Evolutionary conservation across 2,329 filamentous ascomycete species (phyloP), one percentile per base, ranked within the genome.

Genomic region (Polychaeton citri): DNA sequence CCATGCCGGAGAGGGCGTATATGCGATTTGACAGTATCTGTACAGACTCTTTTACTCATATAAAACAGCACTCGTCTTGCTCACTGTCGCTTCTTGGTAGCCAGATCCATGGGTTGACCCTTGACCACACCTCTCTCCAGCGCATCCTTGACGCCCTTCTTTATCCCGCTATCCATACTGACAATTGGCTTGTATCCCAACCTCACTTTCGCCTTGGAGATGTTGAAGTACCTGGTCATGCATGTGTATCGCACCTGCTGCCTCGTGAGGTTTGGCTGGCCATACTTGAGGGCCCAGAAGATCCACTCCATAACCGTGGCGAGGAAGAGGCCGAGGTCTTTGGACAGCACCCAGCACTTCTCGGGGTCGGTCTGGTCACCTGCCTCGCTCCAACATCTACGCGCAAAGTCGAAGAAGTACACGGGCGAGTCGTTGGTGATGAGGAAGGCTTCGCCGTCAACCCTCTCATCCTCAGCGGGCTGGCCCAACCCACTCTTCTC

Each of bases 221-320:
- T 84, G 60, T 76, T 76, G 60, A 81, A 85, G 61, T 85, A 87
- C 38, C 81, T 68, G 38, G 76, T 81, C 76, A 85, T 81, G 55
- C 72, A 77, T 52, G 74, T 75, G 56, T 79, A 83, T 45, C 71
- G 64, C 41, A 81, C 64, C 45, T 66, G 60, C 38, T 60, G 57
- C 39, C 59, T 46, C 8, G 61, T 65, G 45, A 69, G 37, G 33
- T 64, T 67, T 12, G 65, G 65, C 43, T 56, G 64, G 6, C 64
- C 63, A 20, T 64, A 32, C 30, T 47, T 41, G 39, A 59, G 50
- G 6, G 59, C 35, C 60, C 63, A 65, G 45, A 62, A 66, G 3
- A 62, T 43, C 51, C 54, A 62, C 41, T 67, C 65, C 37, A 68
- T 51, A 4, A 65, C 39, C 2, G 51, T 58, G 7, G 63, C 64